Base-by-base conservation (phyloP, 495 filamentous ascomycete genomes). In the Penicilliopsis zonata region DNA sequence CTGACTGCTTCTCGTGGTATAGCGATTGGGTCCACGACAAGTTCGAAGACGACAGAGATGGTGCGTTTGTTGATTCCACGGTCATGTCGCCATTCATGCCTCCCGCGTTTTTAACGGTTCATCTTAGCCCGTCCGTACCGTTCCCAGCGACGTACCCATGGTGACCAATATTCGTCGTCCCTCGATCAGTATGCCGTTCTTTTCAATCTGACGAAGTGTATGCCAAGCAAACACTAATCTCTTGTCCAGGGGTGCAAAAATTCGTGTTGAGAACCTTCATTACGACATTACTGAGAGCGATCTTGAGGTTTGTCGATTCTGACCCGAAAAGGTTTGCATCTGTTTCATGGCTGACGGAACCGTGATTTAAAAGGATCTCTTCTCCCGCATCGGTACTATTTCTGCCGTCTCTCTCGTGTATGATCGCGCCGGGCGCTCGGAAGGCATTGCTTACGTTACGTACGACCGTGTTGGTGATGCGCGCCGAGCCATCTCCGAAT, bases 1-100 rank as follows among this genome's bases (percentile, higher is more conserved):
- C 15, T 30, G 26, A 17, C 39, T 57, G 33, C 49, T 25, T 9
- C 33, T 12, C 20, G 34, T 29, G 19, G 41, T 34, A 23, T 41
- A 92, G 82, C 38, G 85, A 94, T 52, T 92, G 86, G 86, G 80
- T 88, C 40, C 85, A 93, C 49, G 85, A 93, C 58, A 80, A 76
- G 48, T 93, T 72, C 44, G 81, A 87, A 47, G 82, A 83, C 42
- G 66, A 66, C 47, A 47, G 59, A 47, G 56, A 70, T 30, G 36
- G 61, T 65, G 42, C 33, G 63, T 59, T 38, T 8, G 16, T 13
- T 21, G 23, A 5, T 27, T 44, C 33, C 41, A 30, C 31, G 34
- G 37, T 66, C 65, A 59, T 34, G 50, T 26, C 22, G 38, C n/a
- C n/a, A n/a, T n/a, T n/a, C n/a, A n/a, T n/a, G n/a, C 31, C 28